Percentiles rank a stretch among this genome's conserved stretches.
Conservation (phyloP, 805 yeast genomes). For the Candida corydali region DNA sequence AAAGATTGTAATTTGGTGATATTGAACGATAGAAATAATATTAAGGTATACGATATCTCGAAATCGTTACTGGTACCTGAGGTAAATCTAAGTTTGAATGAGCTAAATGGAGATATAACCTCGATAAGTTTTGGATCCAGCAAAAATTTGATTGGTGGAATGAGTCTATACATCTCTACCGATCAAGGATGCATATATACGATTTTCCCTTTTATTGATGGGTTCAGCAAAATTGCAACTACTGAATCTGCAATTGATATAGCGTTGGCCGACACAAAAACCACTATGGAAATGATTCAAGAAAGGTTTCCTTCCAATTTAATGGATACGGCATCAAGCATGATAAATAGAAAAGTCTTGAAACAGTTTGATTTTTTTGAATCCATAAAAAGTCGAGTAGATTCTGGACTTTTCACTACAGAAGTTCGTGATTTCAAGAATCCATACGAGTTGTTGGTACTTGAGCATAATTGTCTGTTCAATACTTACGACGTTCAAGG, state of each 20-base stretch:
- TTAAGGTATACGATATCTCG: slow-evolving; percentile 18
- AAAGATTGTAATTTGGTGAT: slow-evolving; percentile 22
- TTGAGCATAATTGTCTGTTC: slow-evolving; percentile 12
- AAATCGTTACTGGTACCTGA: slow-evolving; percentile 17
- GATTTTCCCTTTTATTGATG: slow-evolving; percentile 24
- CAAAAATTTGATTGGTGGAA: slow-evolving; percentile 18
- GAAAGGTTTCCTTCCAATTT: slow-evolving; percentile 11
- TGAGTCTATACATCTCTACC: slow-evolving; percentile 27
- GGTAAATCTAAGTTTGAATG: slow-evolving; percentile 14
- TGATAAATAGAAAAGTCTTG: slow-evolving; percentile 12
- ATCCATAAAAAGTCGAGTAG: slow-evolving; percentile 12
- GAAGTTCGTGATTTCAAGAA: slow-evolving; percentile 13
- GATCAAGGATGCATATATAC: slow-evolving; percentile 18
- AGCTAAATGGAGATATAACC: slow-evolving; percentile 13
- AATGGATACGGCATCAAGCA: slow-evolving; percentile 11
- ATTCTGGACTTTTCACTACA: slow-evolving; percentile 7
- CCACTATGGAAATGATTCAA: slow-evolving; percentile 10
- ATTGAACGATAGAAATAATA: slow-evolving; percentile 16
- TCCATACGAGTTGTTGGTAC: slow-evolving; percentile 10
- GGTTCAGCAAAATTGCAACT: slow-evolving; percentile 14
- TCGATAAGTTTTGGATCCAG: slow-evolving; percentile 29
- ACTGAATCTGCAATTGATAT: slow-evolving; percentile 10
- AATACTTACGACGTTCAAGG: slow-evolving; percentile 21
- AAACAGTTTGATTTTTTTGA: slow-evolving; percentile 16
- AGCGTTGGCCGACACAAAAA: slow-evolving; percentile 11